phyloP scores from a whole-genome alignment of 768 basidiomycete genomes.

The Lentinula aciculospora region DNA sequence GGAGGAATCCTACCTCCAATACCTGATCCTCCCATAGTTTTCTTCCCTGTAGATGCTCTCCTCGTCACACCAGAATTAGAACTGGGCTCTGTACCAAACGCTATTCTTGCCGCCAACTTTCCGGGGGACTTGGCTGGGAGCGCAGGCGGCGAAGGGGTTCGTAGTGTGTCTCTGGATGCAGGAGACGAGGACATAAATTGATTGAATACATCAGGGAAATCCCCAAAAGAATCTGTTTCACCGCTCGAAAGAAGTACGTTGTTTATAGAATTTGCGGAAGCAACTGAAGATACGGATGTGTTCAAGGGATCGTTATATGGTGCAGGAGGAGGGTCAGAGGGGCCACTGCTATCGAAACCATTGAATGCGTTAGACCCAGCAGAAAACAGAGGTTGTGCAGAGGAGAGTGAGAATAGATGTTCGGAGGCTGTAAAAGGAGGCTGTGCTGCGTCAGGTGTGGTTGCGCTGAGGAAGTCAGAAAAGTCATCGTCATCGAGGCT shows the following conservation, averaged over 20 bases:
- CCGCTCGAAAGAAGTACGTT: background rate
- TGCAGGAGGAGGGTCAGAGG: background rate
- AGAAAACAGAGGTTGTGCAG: constrained; percentile 17
- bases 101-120: constrained; percentile 1
- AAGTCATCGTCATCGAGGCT: constrained; percentile 47
- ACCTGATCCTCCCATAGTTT: background rate
- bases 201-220: constrained; percentile 13
- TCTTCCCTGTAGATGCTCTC: background rate
- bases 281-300: background rate
- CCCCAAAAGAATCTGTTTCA: background rate
- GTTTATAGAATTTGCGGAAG: background rate
- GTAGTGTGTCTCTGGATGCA: constrained; percentile 22
- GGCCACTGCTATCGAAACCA: background rate
- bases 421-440: constrained; percentile 15
- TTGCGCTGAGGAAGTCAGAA: constrained; percentile 37
- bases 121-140: constrained; percentile 27
- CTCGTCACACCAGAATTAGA: constrained; percentile 3
- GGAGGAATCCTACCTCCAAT: background rate
- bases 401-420: constrained; percentile 18
- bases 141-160: constrained; percentile 42
- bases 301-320: background rate
- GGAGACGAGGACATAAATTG: constrained; percentile 32
- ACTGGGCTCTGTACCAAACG: constrained; percentile 5
- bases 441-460: background rate
- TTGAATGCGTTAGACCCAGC: constrained; percentile 1